These are phyloP conservation scores for Spathaspora hagerdaliae DNA, from an alignment of 805 yeast species.

Conservation along the genomic window DNA sequence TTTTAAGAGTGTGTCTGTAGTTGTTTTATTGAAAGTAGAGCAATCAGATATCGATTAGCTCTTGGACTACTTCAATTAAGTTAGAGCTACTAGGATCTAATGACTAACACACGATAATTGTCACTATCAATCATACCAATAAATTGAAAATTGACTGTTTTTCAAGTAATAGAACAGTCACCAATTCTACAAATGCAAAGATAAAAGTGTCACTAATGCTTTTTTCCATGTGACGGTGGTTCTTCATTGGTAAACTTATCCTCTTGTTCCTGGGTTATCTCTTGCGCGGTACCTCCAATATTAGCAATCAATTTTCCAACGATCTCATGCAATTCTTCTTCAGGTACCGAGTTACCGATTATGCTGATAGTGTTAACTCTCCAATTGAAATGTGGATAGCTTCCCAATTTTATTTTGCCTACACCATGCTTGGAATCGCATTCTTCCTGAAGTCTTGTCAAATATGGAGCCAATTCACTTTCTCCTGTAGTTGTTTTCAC, in stretches of 20 bases:
- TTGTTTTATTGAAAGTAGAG: no score
- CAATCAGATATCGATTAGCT: no score
- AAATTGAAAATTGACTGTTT: no score
- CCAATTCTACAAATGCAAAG: no score
- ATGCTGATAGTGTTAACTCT: slow-evolving; percentile 69
- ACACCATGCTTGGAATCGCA: slow-evolving; percentile 26
- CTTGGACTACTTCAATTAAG: no score
- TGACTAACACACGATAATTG: no score
- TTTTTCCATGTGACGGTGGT: slow-evolving; percentile 5
- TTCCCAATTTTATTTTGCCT: slow-evolving; percentile 62
- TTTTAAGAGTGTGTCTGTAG: no score
- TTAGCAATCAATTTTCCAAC: slow-evolving; percentile 44
- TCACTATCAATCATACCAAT: no score
- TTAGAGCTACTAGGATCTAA: no score
- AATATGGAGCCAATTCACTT: slow-evolving; percentile 63
- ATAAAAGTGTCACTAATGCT: no score
- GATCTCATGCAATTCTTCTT: slow-evolving; percentile 33
- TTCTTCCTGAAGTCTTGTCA: slow-evolving; percentile 47
- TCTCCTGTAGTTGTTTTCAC: slow-evolving; percentile 63
- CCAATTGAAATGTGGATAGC: slow-evolving; percentile 75
- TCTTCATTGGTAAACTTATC: slow-evolving; percentile 32
- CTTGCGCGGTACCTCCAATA: slow-evolving; percentile 50
- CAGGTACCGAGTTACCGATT: slow-evolving; percentile 46
- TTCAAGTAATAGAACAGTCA: no score
- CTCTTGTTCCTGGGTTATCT: slow-evolving; percentile 58